phyloP scores from a whole-genome alignment of 1,284 basidiomycete genomes.

The Schizophyllum amplum region DNA sequence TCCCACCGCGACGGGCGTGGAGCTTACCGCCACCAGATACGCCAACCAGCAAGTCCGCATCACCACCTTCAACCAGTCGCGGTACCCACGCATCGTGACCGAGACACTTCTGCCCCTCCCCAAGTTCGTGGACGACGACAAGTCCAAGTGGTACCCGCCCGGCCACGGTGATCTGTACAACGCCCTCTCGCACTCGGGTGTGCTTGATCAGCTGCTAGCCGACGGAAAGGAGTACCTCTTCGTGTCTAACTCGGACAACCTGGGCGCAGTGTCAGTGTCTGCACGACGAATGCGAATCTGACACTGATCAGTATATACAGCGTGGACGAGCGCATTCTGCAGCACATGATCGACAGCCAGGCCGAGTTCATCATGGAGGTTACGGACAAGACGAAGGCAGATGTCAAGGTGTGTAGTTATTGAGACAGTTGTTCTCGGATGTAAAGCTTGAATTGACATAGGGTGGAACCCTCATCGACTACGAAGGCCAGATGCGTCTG shows the following conservation, averaged over 20 bases:
- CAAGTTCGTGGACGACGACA: constrained; percentile 81
- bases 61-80: constrained; percentile 96
- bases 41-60: constrained; percentile 95
- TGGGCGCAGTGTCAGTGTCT: constrained; percentile 86
- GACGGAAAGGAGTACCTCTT: constrained; percentile 99
- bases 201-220: constrained; percentile 89
- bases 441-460: too few species aligned
- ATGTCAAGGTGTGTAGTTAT: too few species aligned
- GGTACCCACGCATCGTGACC: constrained; percentile 97
- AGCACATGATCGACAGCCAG: constrained; percentile 85
- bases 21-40: constrained; percentile 24
- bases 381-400: constrained; percentile 99
- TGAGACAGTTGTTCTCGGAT: too few species aligned
- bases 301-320: constrained; percentile 24
- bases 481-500: constrained; percentile 76
- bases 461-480: constrained; percentile 89
- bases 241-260: constrained; percentile 98
- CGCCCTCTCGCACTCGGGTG: constrained; percentile 88
- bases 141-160: constrained; percentile 97
- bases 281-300: background rate
- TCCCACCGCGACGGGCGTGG: background rate
- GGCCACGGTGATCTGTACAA: constrained; percentile 98
- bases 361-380: constrained; percentile 98
- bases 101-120: constrained; percentile 91
- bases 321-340: constrained; percentile 75